Percentiles rank a stretch among this genome's conserved stretches.
Conservation (phyloP, 2,329 filamentous ascomycete genomes). For the Plenodomus tracheiphilus region DNA sequence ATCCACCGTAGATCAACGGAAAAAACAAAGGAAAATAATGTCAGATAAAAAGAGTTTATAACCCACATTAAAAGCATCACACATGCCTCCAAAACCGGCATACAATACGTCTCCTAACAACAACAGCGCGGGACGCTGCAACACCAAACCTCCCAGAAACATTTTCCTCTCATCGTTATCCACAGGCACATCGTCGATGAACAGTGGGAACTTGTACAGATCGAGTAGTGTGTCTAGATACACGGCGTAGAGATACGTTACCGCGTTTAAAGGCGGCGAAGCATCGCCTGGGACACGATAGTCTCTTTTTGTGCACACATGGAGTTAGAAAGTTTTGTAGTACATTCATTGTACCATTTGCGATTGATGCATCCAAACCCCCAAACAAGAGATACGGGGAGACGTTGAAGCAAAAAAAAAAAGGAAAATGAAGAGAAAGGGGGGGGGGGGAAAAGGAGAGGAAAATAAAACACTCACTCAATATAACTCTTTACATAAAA, state of each 20-base stretch:
- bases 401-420: too few species aligned
- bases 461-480: constrained; percentile 11
- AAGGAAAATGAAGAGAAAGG: background rate
- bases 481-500: constrained; percentile 35
- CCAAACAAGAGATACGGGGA: background rate
- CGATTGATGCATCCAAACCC: too few species aligned
- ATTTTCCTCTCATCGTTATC: constrained; percentile 54
- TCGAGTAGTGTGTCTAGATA: constrained; percentile 47
- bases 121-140: constrained; percentile 56
- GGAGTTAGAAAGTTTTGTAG: too few species aligned
- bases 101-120: constrained; percentile 55
- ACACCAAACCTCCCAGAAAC: constrained; percentile 57
- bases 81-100: constrained; percentile 59
- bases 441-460: background rate
- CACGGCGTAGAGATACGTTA: constrained; percentile 48
- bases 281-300: constrained; percentile 29
- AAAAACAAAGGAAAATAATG: too few species aligned
- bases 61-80: constrained; percentile 55
- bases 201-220: constrained; percentile 51
- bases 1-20: too few species aligned
- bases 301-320: too few species aligned
- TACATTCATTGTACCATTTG: too few species aligned
- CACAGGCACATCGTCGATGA: constrained; percentile 52
- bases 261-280: constrained; percentile 41
- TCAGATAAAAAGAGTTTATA: background rate